phyloP scores from a whole-genome alignment of 164 flowering plant genomes.

The Sedum album region DNA sequence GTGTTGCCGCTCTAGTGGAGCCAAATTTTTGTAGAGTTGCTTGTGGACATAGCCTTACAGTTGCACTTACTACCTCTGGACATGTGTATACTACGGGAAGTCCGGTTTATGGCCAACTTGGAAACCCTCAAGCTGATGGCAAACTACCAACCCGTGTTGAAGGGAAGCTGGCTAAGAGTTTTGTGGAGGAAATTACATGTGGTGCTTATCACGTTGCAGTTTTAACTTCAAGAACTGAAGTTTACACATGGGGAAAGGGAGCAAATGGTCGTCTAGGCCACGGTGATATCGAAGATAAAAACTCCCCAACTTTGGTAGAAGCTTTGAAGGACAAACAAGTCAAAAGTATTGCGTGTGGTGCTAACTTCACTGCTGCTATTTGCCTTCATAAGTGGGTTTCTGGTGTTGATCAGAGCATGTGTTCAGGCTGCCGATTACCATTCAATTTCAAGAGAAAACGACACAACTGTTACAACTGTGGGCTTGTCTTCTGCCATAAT shows the following conservation, averaged over 20 bases:
- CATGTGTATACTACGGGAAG: conserved; percentile 96
- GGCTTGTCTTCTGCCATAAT: conserved; percentile 92
- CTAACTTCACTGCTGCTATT: conserved; percentile 84
- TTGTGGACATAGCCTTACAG: conserved; percentile 97
- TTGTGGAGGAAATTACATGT: conserved; percentile 94
- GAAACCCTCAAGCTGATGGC: conserved; percentile 90
- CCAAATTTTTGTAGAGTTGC: conserved; percentile 92
- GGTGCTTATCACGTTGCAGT: conserved; percentile 97
- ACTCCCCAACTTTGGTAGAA: conserved; percentile 70
- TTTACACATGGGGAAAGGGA: conserved; percentile 97
- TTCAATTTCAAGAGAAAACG: conserved; percentile 98
- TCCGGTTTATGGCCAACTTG: conserved; percentile 92
- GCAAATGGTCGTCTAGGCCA: conserved; percentile 96
- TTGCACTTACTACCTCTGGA: conserved; percentile 87
- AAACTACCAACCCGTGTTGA: conserved; percentile 84
- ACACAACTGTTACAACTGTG: conserved; percentile 95
- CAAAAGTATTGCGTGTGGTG: conserved; percentile 92
- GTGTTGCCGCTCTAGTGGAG: conserved; percentile 94
- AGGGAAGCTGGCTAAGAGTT: conserved; percentile 72
- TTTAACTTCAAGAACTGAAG: conserved; percentile 92
- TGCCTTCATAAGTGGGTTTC: conserved; percentile 97
- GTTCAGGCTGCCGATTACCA: conserved; percentile 93
- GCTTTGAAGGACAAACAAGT: conserved; percentile 97
- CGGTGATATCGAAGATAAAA: conserved; percentile 82
- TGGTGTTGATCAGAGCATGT: conserved; percentile 92